These are phyloP conservation scores for Neodidymelliopsis sp. DNA, from an alignment of 2,329 filamentous ascomycete species.

Conservation along the genomic window DNA sequence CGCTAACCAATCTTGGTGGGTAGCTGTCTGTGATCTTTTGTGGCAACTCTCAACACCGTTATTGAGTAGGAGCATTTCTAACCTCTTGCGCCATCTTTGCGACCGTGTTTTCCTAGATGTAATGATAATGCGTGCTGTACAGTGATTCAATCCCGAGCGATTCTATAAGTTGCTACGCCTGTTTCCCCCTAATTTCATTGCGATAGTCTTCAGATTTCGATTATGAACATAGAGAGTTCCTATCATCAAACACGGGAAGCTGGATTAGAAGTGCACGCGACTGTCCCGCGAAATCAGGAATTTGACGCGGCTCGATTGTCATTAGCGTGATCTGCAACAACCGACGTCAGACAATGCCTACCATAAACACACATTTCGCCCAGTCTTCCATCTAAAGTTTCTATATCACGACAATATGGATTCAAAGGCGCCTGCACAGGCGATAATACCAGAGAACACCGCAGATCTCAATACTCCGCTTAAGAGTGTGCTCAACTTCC, in stretches of 20 bases:
- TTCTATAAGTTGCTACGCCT: no score
- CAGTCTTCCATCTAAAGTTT: constrained; percentile 1
- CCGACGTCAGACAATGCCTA: constrained; percentile 19
- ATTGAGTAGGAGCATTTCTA: background rate
- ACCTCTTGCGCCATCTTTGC: no score
- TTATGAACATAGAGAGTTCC: no score
- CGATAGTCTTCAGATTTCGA: no score
- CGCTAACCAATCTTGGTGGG: constrained; percentile 7
- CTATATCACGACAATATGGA: constrained; percentile 1
- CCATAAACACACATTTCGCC: constrained; percentile 16
- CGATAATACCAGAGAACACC: constrained; percentile 5
- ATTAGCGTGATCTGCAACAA: constrained; percentile 17
- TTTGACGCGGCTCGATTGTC: background rate
- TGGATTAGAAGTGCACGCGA: constrained; percentile 1
- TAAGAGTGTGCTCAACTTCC: constrained; percentile 47
- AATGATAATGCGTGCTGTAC: no score
- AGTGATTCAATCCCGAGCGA: no score
- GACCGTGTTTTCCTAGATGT: no score
- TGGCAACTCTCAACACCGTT: background rate
- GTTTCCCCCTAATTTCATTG: no score
- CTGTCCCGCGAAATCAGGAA: constrained; percentile 10
- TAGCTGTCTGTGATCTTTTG: background rate
- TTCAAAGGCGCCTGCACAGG: constrained; percentile 3
- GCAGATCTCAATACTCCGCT: constrained; percentile 27
- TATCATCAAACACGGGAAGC: background rate